A percentile compares a stretch with the other conserved stretches of the same genome.
Conservation (phyloP, 768 basidiomycete genomes). For the Tephrocybe sp. region DNA sequence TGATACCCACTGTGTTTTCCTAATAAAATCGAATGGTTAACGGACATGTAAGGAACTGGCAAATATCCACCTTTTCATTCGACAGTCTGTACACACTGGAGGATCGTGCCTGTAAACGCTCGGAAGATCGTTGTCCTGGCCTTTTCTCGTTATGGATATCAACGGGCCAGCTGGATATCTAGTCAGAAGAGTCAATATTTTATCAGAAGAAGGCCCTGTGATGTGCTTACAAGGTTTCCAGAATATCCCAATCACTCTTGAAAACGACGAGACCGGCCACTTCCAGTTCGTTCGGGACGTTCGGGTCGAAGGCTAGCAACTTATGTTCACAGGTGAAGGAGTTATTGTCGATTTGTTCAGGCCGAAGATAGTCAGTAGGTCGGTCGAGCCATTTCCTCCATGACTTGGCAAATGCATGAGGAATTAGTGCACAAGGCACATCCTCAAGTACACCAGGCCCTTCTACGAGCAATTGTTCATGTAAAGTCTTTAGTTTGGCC, state of each 20-base stretch:
- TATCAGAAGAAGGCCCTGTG: not conserved
- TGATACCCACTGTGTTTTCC: slow-evolving; percentile 54
- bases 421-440: slow-evolving; percentile 54
- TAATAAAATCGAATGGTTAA: slow-evolving; percentile 18
- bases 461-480: slow-evolving; percentile 49
- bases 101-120: slow-evolving; percentile 43
- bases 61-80: slow-evolving; percentile 46
- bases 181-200: not conserved
- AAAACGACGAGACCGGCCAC: slow-evolving; percentile 53
- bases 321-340: slow-evolving; percentile 67
- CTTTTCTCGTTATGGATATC: slow-evolving; percentile 43
- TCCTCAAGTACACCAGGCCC: slow-evolving; percentile 44
- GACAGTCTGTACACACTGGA: slow-evolving; percentile 60
- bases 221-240: slow-evolving; percentile 53
- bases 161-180: slow-evolving; percentile 61
- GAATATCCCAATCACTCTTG: slow-evolving; percentile 60
- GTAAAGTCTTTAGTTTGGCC: slow-evolving; percentile 64
- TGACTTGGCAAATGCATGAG: slow-evolving; percentile 55
- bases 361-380: slow-evolving; percentile 53
- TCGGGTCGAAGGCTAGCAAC: slow-evolving; percentile 64
- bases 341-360: slow-evolving; percentile 59
- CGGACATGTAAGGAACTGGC: not conserved
- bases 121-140: slow-evolving; percentile 25
- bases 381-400: slow-evolving; percentile 73
- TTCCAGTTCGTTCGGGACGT: slow-evolving; percentile 55